These are phyloP conservation scores for Elsinoe arachidis DNA, from an alignment of 2,329 filamentous ascomycete genomes.

Conservation along the genomic window DNA sequence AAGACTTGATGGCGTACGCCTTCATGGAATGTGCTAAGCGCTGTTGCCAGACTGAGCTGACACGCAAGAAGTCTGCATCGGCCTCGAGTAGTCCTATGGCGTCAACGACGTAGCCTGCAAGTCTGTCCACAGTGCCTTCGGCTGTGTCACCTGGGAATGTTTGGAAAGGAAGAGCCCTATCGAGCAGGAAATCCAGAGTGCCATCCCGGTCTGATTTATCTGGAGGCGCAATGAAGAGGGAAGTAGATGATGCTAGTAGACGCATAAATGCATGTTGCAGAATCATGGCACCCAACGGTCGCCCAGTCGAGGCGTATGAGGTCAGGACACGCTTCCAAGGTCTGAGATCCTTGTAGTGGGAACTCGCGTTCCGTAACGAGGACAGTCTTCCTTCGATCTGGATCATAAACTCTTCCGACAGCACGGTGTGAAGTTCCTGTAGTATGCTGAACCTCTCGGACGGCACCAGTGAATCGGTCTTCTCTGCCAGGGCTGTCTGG, in stretches of 20 bases:
- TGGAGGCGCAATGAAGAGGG: conserved; percentile 59
- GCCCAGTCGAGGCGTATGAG: conserved; percentile 69
- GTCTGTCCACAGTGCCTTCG: conserved; percentile 43
- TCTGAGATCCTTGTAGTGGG: conserved; percentile 55
- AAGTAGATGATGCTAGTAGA: conserved; percentile 69
- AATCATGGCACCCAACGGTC: conserved; percentile 84
- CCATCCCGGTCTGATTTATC: conserved; percentile 52
- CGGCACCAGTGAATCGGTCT: conserved; percentile 72
- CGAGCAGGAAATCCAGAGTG: conserved; percentile 54
- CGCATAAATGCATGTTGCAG: conserved; percentile 82
- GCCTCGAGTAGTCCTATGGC: conserved; percentile 83
- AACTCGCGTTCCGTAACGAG: conserved; percentile 71
- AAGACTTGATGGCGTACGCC: conserved; percentile 69
- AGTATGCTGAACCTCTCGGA: conserved; percentile 66
- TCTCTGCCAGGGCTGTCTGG: conserved; percentile 68
- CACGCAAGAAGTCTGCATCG: conserved; percentile 77
- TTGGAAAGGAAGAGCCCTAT: conserved; percentile 33
- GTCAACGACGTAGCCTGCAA: conserved; percentile 66
- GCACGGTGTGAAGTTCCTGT: conserved; percentile 58
- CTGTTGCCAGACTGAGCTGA: conserved; percentile 81
- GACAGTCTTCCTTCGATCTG: conserved; percentile 85
- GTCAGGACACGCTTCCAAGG: conserved; percentile 84
- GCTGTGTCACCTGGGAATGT: conserved; percentile 31
- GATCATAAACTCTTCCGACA: conserved; percentile 78
- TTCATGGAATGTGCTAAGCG: conserved; percentile 79